phyloP scores from a whole-genome alignment of 2,329 filamentous ascomycete genomes.

The Curvularia sp. region DNA sequence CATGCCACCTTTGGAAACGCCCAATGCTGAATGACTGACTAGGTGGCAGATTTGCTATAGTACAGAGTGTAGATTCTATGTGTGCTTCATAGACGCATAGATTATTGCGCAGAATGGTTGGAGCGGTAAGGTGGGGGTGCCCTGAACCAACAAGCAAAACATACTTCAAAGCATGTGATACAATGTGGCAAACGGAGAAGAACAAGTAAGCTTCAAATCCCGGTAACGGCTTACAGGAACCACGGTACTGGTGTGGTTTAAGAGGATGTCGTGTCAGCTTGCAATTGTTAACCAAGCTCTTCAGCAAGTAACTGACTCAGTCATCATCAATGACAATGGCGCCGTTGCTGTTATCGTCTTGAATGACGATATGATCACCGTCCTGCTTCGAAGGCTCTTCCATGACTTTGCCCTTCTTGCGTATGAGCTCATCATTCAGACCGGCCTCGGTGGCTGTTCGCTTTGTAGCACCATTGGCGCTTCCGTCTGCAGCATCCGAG shows the following conservation, averaged over 20 bases:
- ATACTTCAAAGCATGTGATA: constrained; percentile 1
- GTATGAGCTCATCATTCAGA: constrained; percentile 45
- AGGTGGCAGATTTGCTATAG: constrained; percentile 18
- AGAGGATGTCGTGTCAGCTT: constrained; percentile 2
- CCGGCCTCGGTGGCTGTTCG: constrained; percentile 55
- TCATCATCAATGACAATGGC: constrained; percentile 50
- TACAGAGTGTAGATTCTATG: constrained; percentile 22
- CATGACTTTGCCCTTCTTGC: constrained; percentile 53
- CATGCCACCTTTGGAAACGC: constrained; percentile 17
- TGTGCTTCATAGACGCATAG: not conserved
- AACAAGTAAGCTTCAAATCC: not conserved
- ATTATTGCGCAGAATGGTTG: not conserved
- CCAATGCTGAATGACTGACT: constrained; percentile 12
- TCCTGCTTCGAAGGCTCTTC: constrained; percentile 32
- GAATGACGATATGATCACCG: constrained; percentile 48
- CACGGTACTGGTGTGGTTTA: not conserved
- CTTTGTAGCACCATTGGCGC: constrained; percentile 45
- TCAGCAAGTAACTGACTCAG: constrained; percentile 14
- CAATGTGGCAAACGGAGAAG: not conserved
- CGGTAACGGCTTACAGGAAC: not conserved
- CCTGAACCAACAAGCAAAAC: not conserved
- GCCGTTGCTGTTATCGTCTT: constrained; percentile 45
- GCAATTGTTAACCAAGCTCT: not conserved
- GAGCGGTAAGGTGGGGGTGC: not conserved
- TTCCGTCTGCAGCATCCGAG: constrained; percentile 36